Conservation (phyloP, 2,329 filamentous ascomycete genomes). For the Neophaeococcomyces aloes region DNA sequence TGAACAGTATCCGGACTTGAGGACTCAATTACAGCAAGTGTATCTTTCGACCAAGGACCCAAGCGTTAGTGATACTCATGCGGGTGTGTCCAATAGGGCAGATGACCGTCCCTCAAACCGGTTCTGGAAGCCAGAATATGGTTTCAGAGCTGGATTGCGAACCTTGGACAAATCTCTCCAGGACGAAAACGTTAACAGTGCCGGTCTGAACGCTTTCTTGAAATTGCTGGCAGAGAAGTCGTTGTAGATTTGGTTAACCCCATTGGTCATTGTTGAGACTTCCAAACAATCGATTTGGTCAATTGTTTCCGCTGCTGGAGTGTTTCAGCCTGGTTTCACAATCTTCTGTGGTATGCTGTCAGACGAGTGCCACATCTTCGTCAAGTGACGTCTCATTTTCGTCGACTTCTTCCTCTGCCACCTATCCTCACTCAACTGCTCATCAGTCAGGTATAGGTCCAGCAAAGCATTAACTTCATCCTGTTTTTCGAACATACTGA, state of each 20-base stretch:
- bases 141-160: conserved; percentile 46
- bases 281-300: background rate
- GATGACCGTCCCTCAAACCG: conserved; percentile 3
- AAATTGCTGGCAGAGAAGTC: conserved; percentile 37
- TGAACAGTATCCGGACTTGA: conserved; percentile 29
- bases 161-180: conserved; percentile 43
- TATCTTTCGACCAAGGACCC: conserved; percentile 23
- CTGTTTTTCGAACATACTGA: conserved; percentile 15
- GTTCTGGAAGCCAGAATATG: conserved; percentile 49
- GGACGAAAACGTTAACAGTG: conserved; percentile 45
- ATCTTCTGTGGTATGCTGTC: background rate
- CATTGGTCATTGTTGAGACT: background rate
- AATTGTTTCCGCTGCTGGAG: background rate
- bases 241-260: background rate
- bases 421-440: conserved; percentile 14
- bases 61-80: conserved; percentile 10
- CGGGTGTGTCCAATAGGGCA: conserved; percentile 7
- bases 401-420: conserved; percentile 7
- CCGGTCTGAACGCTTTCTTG: conserved; percentile 51
- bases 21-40: conserved; percentile 32
- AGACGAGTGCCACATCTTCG: conserved; percentile 2
- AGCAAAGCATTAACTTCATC: conserved; percentile 17
- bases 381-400: background rate
- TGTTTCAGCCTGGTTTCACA: conserved; percentile 1
- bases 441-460: conserved; percentile 19